Base-by-base conservation (phyloP, 1,284 basidiomycete species). In the Omphalotus olearius region DNA sequence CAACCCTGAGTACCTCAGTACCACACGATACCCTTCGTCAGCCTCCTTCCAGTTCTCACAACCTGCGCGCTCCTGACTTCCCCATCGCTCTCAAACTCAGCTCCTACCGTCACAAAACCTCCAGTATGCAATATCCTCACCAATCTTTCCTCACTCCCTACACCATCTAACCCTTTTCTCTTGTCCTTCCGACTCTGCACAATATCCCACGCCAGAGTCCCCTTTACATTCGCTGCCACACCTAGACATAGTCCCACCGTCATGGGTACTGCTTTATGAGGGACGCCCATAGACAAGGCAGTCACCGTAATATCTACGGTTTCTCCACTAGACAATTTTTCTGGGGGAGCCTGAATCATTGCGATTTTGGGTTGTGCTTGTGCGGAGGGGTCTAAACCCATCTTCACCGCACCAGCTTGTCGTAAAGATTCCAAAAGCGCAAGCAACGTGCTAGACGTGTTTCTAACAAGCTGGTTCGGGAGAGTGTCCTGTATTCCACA, bases 281-380 rank as follows among this genome's bases (percentile, higher is more conserved):
- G 70, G 1, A 83, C 78, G 1, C 85, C 85, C 81, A 88, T 88
- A 0, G 84, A 87, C 30, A 83, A 73, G 1, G 86, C 80, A 49
- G 82, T 75, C 9, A 84, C 70, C n/a, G 71, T 69, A 43, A 89
- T 71, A 58, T 86, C 78, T 5, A 73, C 70, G 6, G 66, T 65
- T 13, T 68, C 57, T 11, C 57, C 60, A 6, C 50, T 65, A 33
- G 30, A 9, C 30, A 33, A 13, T 3, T 2, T 33, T 11, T 56
- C 51, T 4, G n/a, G n/a, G n/a, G 78, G 74, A 4, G 66, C 53
- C 54, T 69, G 69, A 43, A 88, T 69, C 26, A 86, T 67, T 5
- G 82, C 82, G 56, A 89, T 81, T 62, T 89, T 90, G 0, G 86
- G 86, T 58, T 88, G 85, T 0, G 81, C 82, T 60, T 83, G 78